Evolutionary conservation across 2,329 filamentous ascomycete species (phyloP), one percentile per base, ranked within the genome.

Genomic region (Periconia sp.): DNA sequence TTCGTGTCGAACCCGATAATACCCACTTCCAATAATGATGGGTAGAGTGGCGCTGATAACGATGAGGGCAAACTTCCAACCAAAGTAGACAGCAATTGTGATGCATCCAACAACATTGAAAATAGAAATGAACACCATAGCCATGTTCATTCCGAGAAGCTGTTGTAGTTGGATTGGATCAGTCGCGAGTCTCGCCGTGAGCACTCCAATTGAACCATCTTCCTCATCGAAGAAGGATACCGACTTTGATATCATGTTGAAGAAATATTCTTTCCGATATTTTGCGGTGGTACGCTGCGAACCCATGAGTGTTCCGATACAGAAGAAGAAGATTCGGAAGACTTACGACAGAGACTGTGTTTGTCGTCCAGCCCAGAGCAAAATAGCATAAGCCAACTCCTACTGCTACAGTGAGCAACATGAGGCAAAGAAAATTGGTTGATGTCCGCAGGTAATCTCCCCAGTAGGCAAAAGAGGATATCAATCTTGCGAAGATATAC

Each of bases 171-270:
- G 57, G 4, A 52, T 40, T n/a, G 59, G 57, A 28, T 63, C 59
- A 10, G 40, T 57, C 0, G 78, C 73, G 1, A 83, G 67, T 3
- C 78, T 74, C 1, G 81, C 76, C 1, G 89, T 96, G 58, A 97
- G 75, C 2, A 89, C 87, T 54, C 92, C 92, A 5, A 89, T 85
- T 4, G 88, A 90, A 66, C 96, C 95, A 68, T 94, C 86, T 48
- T 95, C 88, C 25, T 78, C 79, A 66, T 96, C 92, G 56, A 96
- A 97, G 70, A 91, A 96, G n/a, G 83, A 77, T 29, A 96, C 90
- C 46, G 96, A 91, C 69, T 96, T 91, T 48, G 90, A 86, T 36
- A 97, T 82, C 76, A 96, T 91, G 24, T 86, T 81, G 23, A 89
- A 80, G 77, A 97, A 96, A 9, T 90, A 87, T 43, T 78, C 78